Conservation (phyloP, 1,284 basidiomycete genomes). For the Megacollybia platyphylla region DNA sequence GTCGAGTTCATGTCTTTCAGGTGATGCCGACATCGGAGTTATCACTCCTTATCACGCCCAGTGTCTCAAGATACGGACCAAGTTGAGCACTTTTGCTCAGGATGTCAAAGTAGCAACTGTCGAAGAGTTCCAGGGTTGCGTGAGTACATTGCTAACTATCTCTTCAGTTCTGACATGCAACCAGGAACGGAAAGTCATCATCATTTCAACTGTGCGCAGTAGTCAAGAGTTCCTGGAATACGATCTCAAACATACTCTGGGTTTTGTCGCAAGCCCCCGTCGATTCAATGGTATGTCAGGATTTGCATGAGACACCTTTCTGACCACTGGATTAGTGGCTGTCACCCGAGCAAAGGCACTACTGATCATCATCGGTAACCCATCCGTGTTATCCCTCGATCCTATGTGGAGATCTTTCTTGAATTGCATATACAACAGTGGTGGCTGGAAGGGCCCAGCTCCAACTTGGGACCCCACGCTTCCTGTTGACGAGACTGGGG, state of each 20-base stretch:
- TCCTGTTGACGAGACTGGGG: conserved; percentile 15
- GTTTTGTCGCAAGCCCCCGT: conserved; percentile 20
- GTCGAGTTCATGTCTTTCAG: conserved; percentile 10
- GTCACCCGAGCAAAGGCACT: conserved; percentile 41
- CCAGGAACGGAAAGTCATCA: not conserved
- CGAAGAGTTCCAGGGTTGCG: conserved; percentile 54
- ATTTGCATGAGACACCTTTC: not conserved
- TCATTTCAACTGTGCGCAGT: conserved; percentile 1
- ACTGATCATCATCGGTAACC: conserved; percentile 45
- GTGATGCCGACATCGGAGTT: conserved; percentile 34
- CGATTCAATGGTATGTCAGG: conserved; percentile 1
- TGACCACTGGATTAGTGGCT: conserved; percentile 12
- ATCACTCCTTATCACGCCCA: conserved; percentile 47
- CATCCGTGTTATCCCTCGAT: conserved; percentile 34
- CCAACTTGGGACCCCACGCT: conserved; percentile 24
- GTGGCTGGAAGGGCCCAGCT: conserved; percentile 32
- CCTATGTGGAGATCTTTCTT: conserved; percentile 40
- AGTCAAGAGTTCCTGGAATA: conserved; percentile 15
- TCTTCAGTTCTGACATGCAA: not conserved
- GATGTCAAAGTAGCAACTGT: conserved; percentile 43
- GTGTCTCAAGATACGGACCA: conserved; percentile 28
- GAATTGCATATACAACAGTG: conserved; percentile 30
- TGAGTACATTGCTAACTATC: conserved; percentile 11
- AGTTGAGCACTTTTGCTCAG: conserved; percentile 19
- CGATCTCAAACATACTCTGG: conserved; percentile 29